Percentiles rank a stretch among this genome's conserved stretches.
Conservation (phyloP, 2,329 filamentous ascomycete genomes). For the Penicillium thymicola region DNA sequence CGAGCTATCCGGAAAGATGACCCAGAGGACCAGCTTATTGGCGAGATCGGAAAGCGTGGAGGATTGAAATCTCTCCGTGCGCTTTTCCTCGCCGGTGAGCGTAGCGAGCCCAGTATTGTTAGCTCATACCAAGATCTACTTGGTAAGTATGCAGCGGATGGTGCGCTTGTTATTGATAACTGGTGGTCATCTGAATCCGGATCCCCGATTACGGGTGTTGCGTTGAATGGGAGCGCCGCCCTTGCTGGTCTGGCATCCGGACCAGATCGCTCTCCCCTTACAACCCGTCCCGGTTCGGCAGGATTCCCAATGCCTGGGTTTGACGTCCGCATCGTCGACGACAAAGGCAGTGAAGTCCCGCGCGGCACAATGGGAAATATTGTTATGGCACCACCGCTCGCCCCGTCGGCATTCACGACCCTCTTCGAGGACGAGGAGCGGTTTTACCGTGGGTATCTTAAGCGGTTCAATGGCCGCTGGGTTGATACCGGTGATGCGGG, state of each 20-base stretch:
- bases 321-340: slow-evolving; percentile 79
- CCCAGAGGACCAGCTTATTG: slow-evolving; percentile 66
- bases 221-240: slow-evolving; percentile 61
- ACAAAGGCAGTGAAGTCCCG: slow-evolving; percentile 69
- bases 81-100: slow-evolving; percentile 83
- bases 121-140: slow-evolving; percentile 76
- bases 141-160: slow-evolving; percentile 59
- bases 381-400: slow-evolving; percentile 75
- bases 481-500: slow-evolving; percentile 90
- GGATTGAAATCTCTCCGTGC: slow-evolving; percentile 70
- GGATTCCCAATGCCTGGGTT: slow-evolving; percentile 91
- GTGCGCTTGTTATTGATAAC: slow-evolving; percentile 65
- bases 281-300: slow-evolving; percentile 77
- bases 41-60: slow-evolving; percentile 60
- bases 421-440: slow-evolving; percentile 82
- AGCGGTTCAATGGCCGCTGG: slow-evolving; percentile 77
- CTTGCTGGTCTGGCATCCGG: slow-evolving; percentile 25
- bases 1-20: slow-evolving; percentile 85
- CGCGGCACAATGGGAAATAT: slow-evolving; percentile 84
- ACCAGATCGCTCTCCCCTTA: slow-evolving; percentile 46
- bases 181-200: slow-evolving; percentile 74
- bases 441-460: slow-evolving; percentile 81
- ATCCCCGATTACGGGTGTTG: slow-evolving; percentile 64
- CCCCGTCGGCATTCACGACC: slow-evolving; percentile 80
- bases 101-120: slow-evolving; percentile 83